Base-by-base conservation (phyloP, 768 basidiomycete genomes). In the Trametes coccinea region DNA sequence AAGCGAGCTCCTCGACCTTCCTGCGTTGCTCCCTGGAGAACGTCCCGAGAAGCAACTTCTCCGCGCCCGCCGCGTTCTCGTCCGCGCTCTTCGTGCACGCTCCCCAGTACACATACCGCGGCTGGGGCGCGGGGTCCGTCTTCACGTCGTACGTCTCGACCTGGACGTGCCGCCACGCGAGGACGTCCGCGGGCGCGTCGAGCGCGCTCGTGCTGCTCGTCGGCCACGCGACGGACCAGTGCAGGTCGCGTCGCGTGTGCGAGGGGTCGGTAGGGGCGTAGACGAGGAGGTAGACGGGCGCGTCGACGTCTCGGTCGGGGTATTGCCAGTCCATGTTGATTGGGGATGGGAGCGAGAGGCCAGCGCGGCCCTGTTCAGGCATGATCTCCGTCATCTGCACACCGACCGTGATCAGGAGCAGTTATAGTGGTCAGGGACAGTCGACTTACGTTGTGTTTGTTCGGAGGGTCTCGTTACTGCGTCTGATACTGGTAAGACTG, bases 41-140 rank as follows among this genome's bases (percentile, higher is more conserved):
- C 22, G 27, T 39, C 2, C 56, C 56, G 4, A 57, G 47, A 14
- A 37, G 37, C 45, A 16, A 37, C 37, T 17, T 48, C 13, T 17
- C 30, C 22, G 56, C 56, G 46, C 7, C 47, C 16, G 37, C 17
- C 22, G 34, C 47, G 1, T 27, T 39, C 0, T 31, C 33, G 13
- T 37, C 56, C 37, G 46, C 37, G n/a, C 22, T 16, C 56, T 57
- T 57, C 33, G 47, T 57, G 17, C 34, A 22, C 56, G 56, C 46
- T 17, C 47, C 46, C 56, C 56, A 49, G 56, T 49, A 57, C 11
- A 57, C 56, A n/a, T 57, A 57, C 33, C 45, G 54, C 31, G 31
- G 54, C 43, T 55, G 43, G 2, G 43, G 54, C 33, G 43, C 14
- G n/a, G 54, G 43, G 2, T 29, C 43, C 5, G 10, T 31, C 11